These are phyloP conservation scores for Fusarium mundagurra DNA, from an alignment of 2,329 filamentous ascomycete species.

Conservation along the genomic window DNA sequence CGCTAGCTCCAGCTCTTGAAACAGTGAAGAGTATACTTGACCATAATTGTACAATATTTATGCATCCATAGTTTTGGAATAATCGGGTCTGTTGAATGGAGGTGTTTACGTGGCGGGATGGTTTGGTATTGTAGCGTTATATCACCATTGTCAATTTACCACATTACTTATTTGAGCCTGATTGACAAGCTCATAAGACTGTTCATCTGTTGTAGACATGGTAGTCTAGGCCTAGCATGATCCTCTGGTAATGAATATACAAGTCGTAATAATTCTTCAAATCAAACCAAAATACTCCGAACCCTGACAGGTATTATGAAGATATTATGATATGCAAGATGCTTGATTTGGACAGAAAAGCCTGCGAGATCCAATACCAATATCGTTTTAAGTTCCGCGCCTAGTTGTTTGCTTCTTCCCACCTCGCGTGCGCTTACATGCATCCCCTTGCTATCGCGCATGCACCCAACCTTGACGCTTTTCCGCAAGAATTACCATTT, in stretches of 20 bases:
- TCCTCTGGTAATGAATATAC: too few species aligned
- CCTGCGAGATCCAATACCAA: neutral
- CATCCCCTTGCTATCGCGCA: conserved; percentile 10
- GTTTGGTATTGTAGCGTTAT: conserved; percentile 28
- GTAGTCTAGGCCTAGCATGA: too few species aligned
- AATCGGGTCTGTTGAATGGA: conserved; percentile 17
- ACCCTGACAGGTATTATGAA: neutral
- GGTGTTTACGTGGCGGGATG: conserved; percentile 13
- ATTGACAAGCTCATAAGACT: too few species aligned
- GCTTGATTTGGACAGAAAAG: neutral
- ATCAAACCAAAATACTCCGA: neutral
- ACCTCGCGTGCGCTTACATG: conserved; percentile 18
- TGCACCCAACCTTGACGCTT: conserved; percentile 10
- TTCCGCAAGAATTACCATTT: conserved; percentile 37
- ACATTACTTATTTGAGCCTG: neutral
- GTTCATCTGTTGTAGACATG: neutral
- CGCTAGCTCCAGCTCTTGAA: conserved; percentile 31
- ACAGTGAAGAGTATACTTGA: neutral
- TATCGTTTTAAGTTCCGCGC: neutral
- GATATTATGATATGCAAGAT: neutral
- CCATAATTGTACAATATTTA: conserved; percentile 33
- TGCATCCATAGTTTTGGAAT: conserved; percentile 29
- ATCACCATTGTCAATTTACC: conserved; percentile 7
- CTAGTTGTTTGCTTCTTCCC: conserved; percentile 1
- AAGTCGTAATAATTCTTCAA: neutral